Percentiles rank a stretch among this genome's conserved stretches.
These are phyloP conservation scores for Geosmithia morbida DNA, from an alignment of 2,329 filamentous ascomycete species.

Conservation along the genomic window DNA sequence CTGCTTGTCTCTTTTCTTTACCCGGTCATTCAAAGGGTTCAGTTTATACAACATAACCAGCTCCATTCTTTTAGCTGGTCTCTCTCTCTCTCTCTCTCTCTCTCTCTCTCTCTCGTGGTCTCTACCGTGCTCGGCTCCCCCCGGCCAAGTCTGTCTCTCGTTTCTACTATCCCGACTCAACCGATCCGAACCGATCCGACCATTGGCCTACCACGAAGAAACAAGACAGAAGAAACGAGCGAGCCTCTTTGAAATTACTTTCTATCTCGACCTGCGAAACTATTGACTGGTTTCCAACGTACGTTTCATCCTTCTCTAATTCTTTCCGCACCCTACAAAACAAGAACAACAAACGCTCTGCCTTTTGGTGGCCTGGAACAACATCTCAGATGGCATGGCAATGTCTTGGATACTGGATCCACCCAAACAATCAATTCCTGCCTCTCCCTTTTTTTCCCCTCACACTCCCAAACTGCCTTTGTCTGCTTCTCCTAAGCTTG, in stretches of 20 bases:
- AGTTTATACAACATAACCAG: constrained; percentile 16
- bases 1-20: neutral
- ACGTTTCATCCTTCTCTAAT: too few species aligned
- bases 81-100: constrained; percentile 12
- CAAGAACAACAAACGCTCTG: too few species aligned
- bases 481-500: neutral
- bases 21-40: constrained; percentile 4
- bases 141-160: neutral
- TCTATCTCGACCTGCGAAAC: neutral
- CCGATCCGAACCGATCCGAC: neutral
- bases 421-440: neutral
- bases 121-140: too few species aligned
- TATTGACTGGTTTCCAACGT: neutral
- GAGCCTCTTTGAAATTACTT: too few species aligned
- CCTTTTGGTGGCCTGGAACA: neutral
- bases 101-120: too few species aligned
- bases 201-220: too few species aligned
- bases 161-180: neutral
- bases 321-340: too few species aligned
- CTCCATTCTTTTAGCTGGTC: constrained; percentile 28
- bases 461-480: neutral
- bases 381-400: neutral
- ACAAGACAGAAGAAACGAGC: neutral
- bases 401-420: neutral
- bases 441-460: neutral